These are phyloP conservation scores for Neurospora sp. DNA, from an alignment of 2,329 filamentous ascomycete genomes.

Conservation along the genomic window DNA sequence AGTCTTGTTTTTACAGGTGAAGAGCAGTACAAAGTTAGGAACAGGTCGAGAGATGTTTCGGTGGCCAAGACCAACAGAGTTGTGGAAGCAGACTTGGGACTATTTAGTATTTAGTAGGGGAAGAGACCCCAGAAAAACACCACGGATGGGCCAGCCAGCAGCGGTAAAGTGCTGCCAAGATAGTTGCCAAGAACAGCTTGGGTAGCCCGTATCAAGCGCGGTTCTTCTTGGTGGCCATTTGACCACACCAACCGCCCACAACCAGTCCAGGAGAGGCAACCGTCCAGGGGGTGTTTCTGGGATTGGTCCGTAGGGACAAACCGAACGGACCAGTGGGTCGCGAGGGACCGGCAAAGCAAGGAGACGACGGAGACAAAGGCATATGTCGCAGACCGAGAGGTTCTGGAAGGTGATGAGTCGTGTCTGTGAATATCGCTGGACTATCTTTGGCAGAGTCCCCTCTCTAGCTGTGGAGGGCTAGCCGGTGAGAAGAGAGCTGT, in stretches of 20 bases:
- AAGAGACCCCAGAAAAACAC: not conserved
- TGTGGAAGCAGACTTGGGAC: not conserved
- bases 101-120: not conserved
- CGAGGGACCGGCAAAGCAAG: not conserved
- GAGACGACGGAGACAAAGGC: not conserved
- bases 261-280: not conserved
- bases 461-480: not conserved
- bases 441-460: not conserved
- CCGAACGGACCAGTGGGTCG: not conserved
- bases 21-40: not conserved
- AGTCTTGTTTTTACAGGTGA: not conserved
- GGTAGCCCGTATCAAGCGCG: not conserved
- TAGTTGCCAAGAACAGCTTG: not conserved
- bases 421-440: not conserved
- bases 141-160: not conserved
- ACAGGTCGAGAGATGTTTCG: not conserved
- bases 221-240: not conserved
- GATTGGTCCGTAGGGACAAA: not conserved
- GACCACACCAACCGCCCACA: not conserved
- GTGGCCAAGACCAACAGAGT: not conserved
- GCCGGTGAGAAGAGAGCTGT: not conserved
- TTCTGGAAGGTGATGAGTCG: not conserved
- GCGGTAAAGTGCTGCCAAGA: not conserved
- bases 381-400: not conserved
- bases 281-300: not conserved